phyloP scores from a whole-genome alignment of 2,329 filamentous ascomycete species.

The Pseudogymnoascus sp. region DNA sequence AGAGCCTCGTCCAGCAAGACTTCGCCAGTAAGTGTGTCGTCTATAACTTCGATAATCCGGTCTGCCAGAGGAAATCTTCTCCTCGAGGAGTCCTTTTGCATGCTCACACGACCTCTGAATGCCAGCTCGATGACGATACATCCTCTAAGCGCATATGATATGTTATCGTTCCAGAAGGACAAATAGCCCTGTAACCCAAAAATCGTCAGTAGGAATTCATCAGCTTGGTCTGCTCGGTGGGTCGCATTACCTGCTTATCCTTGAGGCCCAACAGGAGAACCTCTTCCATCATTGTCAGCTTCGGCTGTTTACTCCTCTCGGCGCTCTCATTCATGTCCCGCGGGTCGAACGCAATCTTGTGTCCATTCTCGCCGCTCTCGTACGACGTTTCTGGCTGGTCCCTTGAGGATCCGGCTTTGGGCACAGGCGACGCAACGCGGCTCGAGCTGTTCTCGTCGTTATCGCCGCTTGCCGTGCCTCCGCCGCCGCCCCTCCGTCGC shows the following conservation, averaged over 20 bases:
- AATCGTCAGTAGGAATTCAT: background rate
- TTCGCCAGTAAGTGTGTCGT: conserved; percentile 93
- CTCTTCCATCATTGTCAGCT: conserved; percentile 98
- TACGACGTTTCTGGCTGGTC: conserved; percentile 75
- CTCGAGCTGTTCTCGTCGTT: conserved; percentile 57
- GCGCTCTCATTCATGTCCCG: conserved; percentile 95
- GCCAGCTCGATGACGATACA: conserved; percentile 98
- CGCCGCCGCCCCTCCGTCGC: conserved; percentile 59
- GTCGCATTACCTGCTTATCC: conserved; percentile 79
- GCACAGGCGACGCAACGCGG: conserved; percentile 58
- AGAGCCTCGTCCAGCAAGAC: conserved; percentile 94
- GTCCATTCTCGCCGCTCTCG: conserved; percentile 86
- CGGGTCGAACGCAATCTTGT: conserved; percentile 97
- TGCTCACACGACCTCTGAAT: conserved; percentile 91
- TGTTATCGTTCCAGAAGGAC: conserved; percentile 99
- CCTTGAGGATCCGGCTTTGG: conserved; percentile 51
- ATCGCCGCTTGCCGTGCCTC: conserved; percentile 45
- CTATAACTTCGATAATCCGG: conserved; percentile 90
- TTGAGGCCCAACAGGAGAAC: conserved; percentile 90
- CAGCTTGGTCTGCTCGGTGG: conserved; percentile 10
- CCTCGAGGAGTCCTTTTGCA: conserved; percentile 93
- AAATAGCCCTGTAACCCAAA: conserved; percentile 68
- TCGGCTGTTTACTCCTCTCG: conserved; percentile 94
- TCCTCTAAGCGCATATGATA: conserved; percentile 92
- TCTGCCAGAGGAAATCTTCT: conserved; percentile 89